Percentiles rank a stretch among this genome's conserved stretches.
Evolutionary conservation across 1,139 yeast species (phyloP).

Genomic region (Pichia sp.): DNA sequence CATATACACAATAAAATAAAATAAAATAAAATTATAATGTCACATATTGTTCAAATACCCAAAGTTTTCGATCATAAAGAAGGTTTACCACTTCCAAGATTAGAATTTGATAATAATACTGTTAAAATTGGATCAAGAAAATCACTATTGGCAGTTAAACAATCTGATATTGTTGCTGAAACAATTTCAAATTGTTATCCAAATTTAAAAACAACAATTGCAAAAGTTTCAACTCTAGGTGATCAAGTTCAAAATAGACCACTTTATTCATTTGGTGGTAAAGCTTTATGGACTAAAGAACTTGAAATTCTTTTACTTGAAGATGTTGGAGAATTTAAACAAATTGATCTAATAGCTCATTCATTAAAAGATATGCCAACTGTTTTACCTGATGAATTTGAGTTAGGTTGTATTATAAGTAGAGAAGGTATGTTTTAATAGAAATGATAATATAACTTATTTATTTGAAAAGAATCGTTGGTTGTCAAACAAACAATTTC

Average conservation of each 20-base stretch:
- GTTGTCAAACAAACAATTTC: background rate
- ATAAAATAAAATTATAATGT: too few relatives aligned
- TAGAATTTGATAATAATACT: conserved; percentile 10
- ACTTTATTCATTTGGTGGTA: conserved; percentile 91
- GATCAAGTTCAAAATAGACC: conserved; percentile 85
- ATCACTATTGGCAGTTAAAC: conserved; percentile 80
- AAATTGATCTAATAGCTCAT: conserved; percentile 86
- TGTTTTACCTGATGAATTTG: conserved; percentile 80
- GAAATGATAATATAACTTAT: background rate
- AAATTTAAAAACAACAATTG: conserved; percentile 56
- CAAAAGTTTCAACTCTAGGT: conserved; percentile 82
- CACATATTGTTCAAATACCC: conserved; percentile 15
- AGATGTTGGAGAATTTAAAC: conserved; percentile 55
- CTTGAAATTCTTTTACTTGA: conserved; percentile 69
- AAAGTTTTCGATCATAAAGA: conserved; percentile 12
- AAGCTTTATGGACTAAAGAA: conserved; percentile 94
- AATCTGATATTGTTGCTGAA: conserved; percentile 68
- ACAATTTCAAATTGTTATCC: conserved; percentile 57
- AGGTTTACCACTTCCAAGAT: conserved; percentile 5
- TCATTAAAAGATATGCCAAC: conserved; percentile 96
- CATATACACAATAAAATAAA: background rate
- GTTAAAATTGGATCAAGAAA: conserved; percentile 78
- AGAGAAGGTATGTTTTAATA: conserved; percentile 49
- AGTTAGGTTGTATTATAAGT: conserved; percentile 77
- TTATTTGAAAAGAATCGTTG: background rate